Percentiles rank a stretch among this genome's conserved stretches.
These are phyloP conservation scores for Myriosclerotinia curreyana DNA, from an alignment of 2,329 filamentous ascomycete species.

Conservation along the genomic window DNA sequence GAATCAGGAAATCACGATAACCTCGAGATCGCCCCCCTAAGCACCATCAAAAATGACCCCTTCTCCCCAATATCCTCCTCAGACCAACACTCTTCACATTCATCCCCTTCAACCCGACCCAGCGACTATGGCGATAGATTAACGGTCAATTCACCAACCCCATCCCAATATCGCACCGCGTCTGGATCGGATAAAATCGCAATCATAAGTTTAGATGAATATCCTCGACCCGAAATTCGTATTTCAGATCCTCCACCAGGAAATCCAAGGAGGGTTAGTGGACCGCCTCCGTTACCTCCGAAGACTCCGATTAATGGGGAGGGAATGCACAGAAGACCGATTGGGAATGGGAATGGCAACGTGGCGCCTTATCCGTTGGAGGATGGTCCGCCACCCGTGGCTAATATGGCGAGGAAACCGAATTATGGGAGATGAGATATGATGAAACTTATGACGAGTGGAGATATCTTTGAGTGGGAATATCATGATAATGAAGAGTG, in stretches of 20 bases:
- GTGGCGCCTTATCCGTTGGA: constrained; percentile 69
- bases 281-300: constrained; percentile 70
- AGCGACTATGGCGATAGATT: constrained; percentile 52
- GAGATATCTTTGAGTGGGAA: too few species aligned
- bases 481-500: too few species aligned
- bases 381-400: constrained; percentile 76
- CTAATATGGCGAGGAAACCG: constrained; percentile 85
- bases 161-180: constrained; percentile 56
- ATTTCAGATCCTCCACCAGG: constrained; percentile 9
- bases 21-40: constrained; percentile 28
- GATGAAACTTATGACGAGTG: too few species aligned
- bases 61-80: constrained; percentile 41
- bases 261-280: constrained; percentile 39
- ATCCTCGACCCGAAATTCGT: constrained; percentile 43
- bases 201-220: constrained; percentile 58
- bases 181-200: constrained; percentile 66
- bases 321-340: constrained; percentile 29
- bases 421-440: constrained; percentile 30
- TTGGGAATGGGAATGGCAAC: constrained; percentile 13
- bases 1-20: constrained; percentile 37
- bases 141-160: constrained; percentile 55
- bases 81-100: constrained; percentile 25
- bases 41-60: constrained; percentile 30
- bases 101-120: constrained; percentile 20
- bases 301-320: constrained; percentile 68